Evolutionary conservation across 345 rosid species (phyloP), one percentile per base, ranked within the genome.

Genomic region (Heritiera littoralis): DNA sequence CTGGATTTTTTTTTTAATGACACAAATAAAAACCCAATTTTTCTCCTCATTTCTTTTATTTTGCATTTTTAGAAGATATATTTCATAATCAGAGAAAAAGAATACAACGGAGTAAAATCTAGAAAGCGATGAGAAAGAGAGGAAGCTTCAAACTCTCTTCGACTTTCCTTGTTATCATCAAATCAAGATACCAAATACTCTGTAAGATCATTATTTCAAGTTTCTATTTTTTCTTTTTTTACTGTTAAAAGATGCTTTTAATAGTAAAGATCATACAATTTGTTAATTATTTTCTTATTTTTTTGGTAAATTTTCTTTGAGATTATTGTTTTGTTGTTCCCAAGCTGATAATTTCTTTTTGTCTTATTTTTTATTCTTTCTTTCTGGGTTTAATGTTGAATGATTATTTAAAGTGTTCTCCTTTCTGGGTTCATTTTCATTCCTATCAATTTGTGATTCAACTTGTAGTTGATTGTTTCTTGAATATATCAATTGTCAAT

Each of bases 131-230:
- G 12, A 48, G 51, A 23, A 23, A 70, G 74, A 10, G 20, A 17
- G 66, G 13, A 28, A 56, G 28, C 61, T 63, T 35, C 38, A 9
- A 63, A 56, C 4, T 56, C 61, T 61, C 66, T 11, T 61, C 17
- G 28, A 4, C 40, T 60, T 17, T 51, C 75, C 32, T 9, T 72
- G 61, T 32, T 72, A 52, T 72, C 46, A 32, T 72, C 46, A 32
- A 30, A n/a, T 43, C 54, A 67, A 67, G 52, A 32, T 2, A 52
- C 61, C 46, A 61, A 69, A 72, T 32, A 52, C 75, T 32, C 61
- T 72, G 61, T 72, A 72, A 72, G 75, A 72, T 35, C 75, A 2
- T 17, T 15, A 14, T 52, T 52, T 72, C 45, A 51, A 17, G 40
- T 51, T 71, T 32, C 28, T 9, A 20, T 46, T 0, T 38, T 9